Conservation (phyloP, 129 eudicot genomes). For the Saposhnikovia divaricata region DNA sequence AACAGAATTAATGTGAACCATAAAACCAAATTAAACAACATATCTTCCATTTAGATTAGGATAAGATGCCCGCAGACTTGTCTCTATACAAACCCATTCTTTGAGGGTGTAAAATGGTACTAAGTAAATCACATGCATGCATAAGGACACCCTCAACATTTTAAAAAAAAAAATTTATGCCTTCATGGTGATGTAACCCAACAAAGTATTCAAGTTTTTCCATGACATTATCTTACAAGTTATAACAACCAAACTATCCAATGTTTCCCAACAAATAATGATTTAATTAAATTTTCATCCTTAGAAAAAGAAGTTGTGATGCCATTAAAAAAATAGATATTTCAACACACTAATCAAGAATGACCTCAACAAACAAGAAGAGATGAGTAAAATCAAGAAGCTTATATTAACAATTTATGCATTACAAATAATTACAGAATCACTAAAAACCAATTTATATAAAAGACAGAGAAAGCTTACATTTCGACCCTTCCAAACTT, state of each 20-base stretch:
- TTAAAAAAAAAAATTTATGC: not conserved
- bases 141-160: not conserved
- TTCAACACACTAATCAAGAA: not conserved
- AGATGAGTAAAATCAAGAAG: not conserved
- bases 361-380: not conserved
- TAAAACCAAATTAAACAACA: not conserved
- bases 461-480: conserved; percentile 24
- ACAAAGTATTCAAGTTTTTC: not conserved
- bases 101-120: not conserved
- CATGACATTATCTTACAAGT: not conserved
- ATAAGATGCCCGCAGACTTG: not conserved
- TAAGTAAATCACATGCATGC: not conserved
- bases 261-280: not conserved
- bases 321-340: not conserved
- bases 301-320: not conserved
- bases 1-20: not conserved
- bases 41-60: not conserved
- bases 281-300: not conserved
- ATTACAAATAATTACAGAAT: not conserved
- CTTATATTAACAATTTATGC: not conserved
- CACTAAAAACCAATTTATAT: not conserved
- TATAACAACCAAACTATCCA: not conserved
- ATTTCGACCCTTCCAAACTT: conserved; percentile 88
- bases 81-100: not conserved
- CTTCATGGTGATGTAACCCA: not conserved